Evolutionary conservation across 257 asterid species (phyloP).

Genomic region (Jaltomata sinuosa): DNA sequence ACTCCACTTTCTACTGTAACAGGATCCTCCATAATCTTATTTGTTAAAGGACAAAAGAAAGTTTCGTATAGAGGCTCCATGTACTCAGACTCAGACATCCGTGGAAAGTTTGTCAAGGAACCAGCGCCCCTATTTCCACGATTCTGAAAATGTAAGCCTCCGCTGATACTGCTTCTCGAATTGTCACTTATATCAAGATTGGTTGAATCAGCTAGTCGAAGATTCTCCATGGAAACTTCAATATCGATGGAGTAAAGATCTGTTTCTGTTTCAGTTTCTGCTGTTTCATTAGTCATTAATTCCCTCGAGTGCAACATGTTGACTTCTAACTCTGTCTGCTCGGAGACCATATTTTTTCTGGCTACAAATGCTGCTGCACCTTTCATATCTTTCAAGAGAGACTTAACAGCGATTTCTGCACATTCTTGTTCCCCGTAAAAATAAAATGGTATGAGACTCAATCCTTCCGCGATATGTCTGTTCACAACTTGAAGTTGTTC

Average conservation of each 20-base stretch:
- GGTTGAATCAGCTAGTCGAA: conserved; percentile 18
- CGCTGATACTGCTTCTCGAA: conserved; percentile 12
- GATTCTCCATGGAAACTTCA: conserved; percentile 29
- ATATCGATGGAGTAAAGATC: conserved; percentile 56
- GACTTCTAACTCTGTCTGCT: conserved; percentile 3
- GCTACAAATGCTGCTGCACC: conserved; percentile 18
- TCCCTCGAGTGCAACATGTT: conserved; percentile 2
- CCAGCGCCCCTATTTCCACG: conserved; percentile 12
- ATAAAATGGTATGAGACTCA: conserved; percentile 33
- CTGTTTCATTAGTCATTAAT: conserved; percentile 6
- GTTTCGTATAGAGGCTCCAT: conserved; percentile 67
- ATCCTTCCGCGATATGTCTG: conserved; percentile 44
- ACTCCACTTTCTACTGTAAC: conserved; percentile 66
- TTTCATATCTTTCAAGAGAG: conserved; percentile 58
- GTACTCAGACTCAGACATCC: conserved; percentile 25
- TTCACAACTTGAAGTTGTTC: conserved; percentile 45
- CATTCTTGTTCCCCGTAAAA: conserved; percentile 35
- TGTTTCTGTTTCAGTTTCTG: conserved; percentile 20
- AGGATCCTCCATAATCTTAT: conserved; percentile 72
- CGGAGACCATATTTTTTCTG: conserved; percentile 9
- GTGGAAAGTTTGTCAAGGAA: conserved; percentile 26
- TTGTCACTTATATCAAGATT: conserved; percentile 13
- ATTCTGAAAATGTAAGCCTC: conserved; percentile 1
- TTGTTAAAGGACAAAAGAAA: conserved; percentile 63
- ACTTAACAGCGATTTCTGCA: conserved; percentile 38